Evolutionary conservation across 139 green algal species (phyloP).

Genomic region (Micractinium sp.): DNA sequence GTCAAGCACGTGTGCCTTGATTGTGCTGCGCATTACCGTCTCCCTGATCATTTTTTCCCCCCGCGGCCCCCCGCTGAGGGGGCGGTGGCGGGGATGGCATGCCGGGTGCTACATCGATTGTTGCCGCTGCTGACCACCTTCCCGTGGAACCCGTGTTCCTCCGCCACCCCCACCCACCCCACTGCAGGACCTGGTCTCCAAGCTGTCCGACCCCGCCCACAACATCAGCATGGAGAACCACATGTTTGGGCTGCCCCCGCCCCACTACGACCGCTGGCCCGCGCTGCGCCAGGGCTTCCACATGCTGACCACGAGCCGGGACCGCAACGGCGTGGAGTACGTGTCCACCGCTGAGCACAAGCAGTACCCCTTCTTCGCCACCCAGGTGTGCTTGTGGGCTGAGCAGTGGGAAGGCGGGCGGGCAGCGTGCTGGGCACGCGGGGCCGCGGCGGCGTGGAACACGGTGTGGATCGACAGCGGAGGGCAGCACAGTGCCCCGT

Average conservation of each 20-base stretch:
- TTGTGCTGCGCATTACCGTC: neutral
- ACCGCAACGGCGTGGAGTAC: constrained; percentile 80
- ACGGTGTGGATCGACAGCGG: neutral
- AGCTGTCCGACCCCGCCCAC: constrained; percentile 56
- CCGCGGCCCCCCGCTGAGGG: too few relatives aligned
- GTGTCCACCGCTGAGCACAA: constrained; percentile 80
- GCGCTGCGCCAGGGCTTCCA: constrained; percentile 65
- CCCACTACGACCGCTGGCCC: constrained; percentile 70
- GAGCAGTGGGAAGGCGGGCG: neutral
- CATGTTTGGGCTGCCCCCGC: constrained; percentile 77
- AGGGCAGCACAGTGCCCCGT: too few relatives aligned
- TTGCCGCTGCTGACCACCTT: neutral
- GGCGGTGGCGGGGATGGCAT: too few relatives aligned
- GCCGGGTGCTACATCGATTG: neutral
- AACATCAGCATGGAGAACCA: constrained; percentile 64
- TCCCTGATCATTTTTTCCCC: neutral
- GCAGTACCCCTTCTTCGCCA: constrained; percentile 84
- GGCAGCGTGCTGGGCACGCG: too few relatives aligned
- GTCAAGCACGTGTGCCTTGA: neutral
- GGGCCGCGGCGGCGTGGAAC: neutral
- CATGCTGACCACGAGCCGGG: constrained; percentile 69
- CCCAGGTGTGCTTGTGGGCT: constrained; percentile 6
- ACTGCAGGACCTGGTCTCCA: constrained; percentile 55
- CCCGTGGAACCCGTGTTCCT: neutral
- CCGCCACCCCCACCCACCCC: neutral